phyloP scores from a whole-genome alignment of 2,329 filamentous ascomycete genomes.

The Neonectria coccinea region DNA sequence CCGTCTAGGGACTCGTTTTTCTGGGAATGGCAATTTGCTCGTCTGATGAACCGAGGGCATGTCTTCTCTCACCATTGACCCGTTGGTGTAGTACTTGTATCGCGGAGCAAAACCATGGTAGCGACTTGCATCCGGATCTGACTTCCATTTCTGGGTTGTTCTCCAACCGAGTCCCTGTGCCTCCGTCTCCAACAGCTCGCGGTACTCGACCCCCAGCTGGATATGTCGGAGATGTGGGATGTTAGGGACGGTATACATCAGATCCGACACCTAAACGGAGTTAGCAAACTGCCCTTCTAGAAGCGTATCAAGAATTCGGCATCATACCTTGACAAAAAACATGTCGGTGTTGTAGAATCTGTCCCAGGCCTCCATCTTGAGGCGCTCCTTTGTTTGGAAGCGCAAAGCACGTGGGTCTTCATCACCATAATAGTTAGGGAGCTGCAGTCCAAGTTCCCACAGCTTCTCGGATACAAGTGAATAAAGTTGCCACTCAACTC shows the following conservation, averaged over 20 bases:
- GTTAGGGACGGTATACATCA: constrained; percentile 68
- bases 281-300: constrained; percentile 22
- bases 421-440: constrained; percentile 63
- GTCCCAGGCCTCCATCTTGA: constrained; percentile 63
- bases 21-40: constrained; percentile 66
- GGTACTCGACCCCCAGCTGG: constrained; percentile 68
- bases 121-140: constrained; percentile 66
- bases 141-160: constrained; percentile 66
- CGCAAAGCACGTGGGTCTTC: constrained; percentile 59
- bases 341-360: constrained; percentile 69
- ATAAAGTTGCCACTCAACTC: constrained; percentile 67
- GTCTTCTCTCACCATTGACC: constrained; percentile 64
- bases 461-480: constrained; percentile 63
- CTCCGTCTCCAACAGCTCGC: constrained; percentile 67
- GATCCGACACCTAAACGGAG: constrained; percentile 65
- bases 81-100: constrained; percentile 70
- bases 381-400: constrained; percentile 57
- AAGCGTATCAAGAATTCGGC: neutral
- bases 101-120: constrained; percentile 66
- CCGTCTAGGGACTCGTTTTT: constrained; percentile 66
- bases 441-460: constrained; percentile 64
- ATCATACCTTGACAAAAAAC: constrained; percentile 74
- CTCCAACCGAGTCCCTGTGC: constrained; percentile 56
- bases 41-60: constrained; percentile 59
- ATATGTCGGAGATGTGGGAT: constrained; percentile 69